Evolutionary conservation across 495 filamentous ascomycete genomes (phyloP), one percentile per base, ranked within the genome.

Genomic region (Aspergillus affinis): DNA sequence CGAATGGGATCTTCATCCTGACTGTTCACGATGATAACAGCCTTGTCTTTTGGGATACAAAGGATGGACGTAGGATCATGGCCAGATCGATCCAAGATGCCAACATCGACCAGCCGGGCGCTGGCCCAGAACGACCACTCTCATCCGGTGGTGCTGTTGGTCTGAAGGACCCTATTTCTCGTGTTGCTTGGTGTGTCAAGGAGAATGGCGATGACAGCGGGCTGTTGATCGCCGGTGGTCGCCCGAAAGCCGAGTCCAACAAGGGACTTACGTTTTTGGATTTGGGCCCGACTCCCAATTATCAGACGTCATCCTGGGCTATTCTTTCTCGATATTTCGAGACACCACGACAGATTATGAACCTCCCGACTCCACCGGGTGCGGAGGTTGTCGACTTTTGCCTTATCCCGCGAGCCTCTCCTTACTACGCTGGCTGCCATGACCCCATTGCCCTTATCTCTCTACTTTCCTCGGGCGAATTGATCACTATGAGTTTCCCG

Each of bases 31-130:
- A 97, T 61, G 93, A 98, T 69, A 87, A 87, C 4, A 93, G 88
- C 60, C 68, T 98, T 32, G 94, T 93, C 0, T 85, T 98, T 53
- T 98, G 95, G 95, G 95, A 98, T 77, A 76, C 88, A 3, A 95
- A 92, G 63, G 95, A 97, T 67, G 94, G 92, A 9, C 86, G 91
- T 48, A 79, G 94, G 29, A 77, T 98, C 15, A 84, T 91, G 78
- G 92, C 92, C 12, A 78, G 95, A 62, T 95, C 90, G 4, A 72
- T 97, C 21, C 82, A 89, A 61, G 83, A 88, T 48, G 82, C 81
- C 3, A 83, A 90, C 65, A 72, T 98, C 45, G 81, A 96, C 57
- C 77, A 82, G 44, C 84, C 86, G 13, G 80, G 81, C 21, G 65
- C 71, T 29, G 74, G 79, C 36, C 76, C 79, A 7, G 74, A 73